Conservation (phyloP, 2,329 filamentous ascomycete species). For the Diplodia sapinea region DNA sequence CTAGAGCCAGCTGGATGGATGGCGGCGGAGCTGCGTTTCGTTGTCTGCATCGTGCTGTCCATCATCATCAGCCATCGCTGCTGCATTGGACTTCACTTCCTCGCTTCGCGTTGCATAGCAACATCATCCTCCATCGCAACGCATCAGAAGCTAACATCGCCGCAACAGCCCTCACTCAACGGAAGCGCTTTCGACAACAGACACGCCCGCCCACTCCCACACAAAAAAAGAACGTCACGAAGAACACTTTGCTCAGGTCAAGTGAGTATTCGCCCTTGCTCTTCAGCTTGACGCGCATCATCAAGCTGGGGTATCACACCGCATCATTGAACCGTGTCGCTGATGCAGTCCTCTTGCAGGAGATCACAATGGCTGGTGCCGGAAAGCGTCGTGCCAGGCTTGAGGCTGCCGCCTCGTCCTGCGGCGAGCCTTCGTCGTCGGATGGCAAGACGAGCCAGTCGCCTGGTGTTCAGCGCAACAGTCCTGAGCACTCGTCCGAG, state of each 20-base stretch:
- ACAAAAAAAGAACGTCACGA: too few species aligned
- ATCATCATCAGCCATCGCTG: background rate
- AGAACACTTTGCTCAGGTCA: background rate
- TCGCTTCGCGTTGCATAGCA: background rate
- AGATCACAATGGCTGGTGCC: slow-evolving; percentile 46
- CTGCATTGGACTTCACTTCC: background rate
- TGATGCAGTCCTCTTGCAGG: background rate
- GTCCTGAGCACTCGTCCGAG: slow-evolving; percentile 17
- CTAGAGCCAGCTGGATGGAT: background rate
- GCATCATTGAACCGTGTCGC: background rate
- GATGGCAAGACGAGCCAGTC: slow-evolving; percentile 11
- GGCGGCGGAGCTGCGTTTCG: background rate
- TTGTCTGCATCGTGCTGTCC: background rate
- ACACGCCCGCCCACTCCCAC: background rate
- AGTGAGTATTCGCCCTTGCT: slow-evolving; percentile 1
- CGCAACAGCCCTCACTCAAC: background rate
- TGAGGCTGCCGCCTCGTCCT: slow-evolving; percentile 41
- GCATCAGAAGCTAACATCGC: background rate
- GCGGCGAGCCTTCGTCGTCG: slow-evolving; percentile 32
- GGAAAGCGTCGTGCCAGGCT: slow-evolving; percentile 43
- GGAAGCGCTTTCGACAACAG: background rate
- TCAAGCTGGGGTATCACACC: background rate
- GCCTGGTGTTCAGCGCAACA: slow-evolving; percentile 26
- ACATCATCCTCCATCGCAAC: slow-evolving; percentile 35
- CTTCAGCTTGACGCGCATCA: background rate